Base-by-base conservation (phyloP, 225 moss, liverwort and hornwort species). In the Marchantia paleacea region DNA sequence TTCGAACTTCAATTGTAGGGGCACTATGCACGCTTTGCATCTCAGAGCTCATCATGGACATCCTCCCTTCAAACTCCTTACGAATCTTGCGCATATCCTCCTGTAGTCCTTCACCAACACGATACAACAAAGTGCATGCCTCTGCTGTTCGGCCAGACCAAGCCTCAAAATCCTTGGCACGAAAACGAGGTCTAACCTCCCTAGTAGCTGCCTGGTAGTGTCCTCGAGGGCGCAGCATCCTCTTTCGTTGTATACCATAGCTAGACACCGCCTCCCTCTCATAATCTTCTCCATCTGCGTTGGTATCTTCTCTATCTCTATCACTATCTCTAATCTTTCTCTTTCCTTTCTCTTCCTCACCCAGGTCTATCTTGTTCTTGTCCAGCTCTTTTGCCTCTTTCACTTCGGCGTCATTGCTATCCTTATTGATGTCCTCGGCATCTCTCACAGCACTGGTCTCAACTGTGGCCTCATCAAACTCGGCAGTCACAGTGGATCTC, bases 71-170 rank as follows among this genome's bases (percentile, higher is more conserved):
- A 26, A 85, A 94, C 55, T 95, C 95, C 86, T 90, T 91, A 52
- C 94, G 86, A 84, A 94, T 88, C 81, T 88, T 92, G 22, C 87
- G 88, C 79, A 99, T 87, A 72, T 99, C 97, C 81, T 99, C 99
- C 65, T 93, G 99, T 88, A 99, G 83, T 26, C 99, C 99, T 84
- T 93, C 95, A 71, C 97, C 97, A 72, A 91, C 81, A 75, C 91
- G 89, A 79, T 99, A 99, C 57, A 83, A 65, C 24, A 92, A 72
- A 77, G 86, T 80, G 4, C 89, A 86, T 75, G 85, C 87, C 82
- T 99, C 95, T 49, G 86, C 72, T 52, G 87, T 85, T 73, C 88
- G 72, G 52, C 24, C n/a, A 19, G 75, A 79, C 70, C 84, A 94
- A 87, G 84, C 86, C 74, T 99, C 97, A 55, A 81, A 85, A 66